Conservation (phyloP, 139 green algal genomes). For the Chlamydomonas eustigma region DNA sequence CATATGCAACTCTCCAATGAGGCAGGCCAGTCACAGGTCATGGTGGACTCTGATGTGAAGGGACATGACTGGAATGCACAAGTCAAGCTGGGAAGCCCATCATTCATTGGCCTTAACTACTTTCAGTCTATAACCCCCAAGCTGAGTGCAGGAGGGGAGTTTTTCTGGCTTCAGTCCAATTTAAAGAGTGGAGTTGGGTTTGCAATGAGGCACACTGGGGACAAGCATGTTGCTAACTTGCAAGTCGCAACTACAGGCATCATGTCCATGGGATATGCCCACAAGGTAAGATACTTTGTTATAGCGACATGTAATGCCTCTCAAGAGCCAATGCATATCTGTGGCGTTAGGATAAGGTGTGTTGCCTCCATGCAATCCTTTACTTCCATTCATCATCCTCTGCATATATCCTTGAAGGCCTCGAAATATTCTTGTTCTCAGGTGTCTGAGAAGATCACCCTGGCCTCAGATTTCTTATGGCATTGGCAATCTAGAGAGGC, state of each 20-base stretch:
- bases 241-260: conserved; percentile 95
- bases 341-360: too few species aligned
- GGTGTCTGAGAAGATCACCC: conserved; percentile 52
- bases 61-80: conserved; percentile 94
- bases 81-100: conserved; percentile 90
- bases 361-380: too few species aligned
- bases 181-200: conserved; percentile 73
- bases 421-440: too few species aligned
- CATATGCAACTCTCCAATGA: conserved; percentile 84
- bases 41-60: conserved; percentile 53
- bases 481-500: conserved; percentile 87
- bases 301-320: neutral
- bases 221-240: conserved; percentile 68
- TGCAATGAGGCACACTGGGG: conserved; percentile 65
- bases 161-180: conserved; percentile 90
- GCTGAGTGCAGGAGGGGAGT: conserved; percentile 75
- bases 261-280: conserved; percentile 84
- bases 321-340: neutral
- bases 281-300: conserved; percentile 52
- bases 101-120: conserved; percentile 92
- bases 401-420: too few species aligned
- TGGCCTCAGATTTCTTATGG: conserved; percentile 92
- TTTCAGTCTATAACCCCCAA: conserved; percentile 89
- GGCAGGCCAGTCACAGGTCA: conserved; percentile 50
- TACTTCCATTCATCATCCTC: too few species aligned